Percentiles rank a stretch among this genome's conserved stretches.
Conservation (phyloP, 2,329 filamentous ascomycete genomes). For the Cytospora mali region DNA sequence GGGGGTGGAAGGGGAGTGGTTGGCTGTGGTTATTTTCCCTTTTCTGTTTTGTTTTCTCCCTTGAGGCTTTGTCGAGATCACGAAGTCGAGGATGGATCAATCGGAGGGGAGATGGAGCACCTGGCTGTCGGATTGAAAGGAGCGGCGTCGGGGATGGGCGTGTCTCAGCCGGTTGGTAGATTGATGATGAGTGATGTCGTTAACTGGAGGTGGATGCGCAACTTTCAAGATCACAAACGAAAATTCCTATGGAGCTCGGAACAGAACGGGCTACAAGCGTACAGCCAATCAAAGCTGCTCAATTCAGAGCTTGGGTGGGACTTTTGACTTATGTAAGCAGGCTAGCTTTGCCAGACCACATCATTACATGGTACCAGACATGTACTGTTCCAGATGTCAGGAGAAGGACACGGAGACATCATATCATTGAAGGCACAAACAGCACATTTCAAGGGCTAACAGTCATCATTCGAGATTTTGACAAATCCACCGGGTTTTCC, state of each 20-base stretch:
- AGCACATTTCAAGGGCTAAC: neutral
- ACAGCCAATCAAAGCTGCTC: constrained; percentile 20
- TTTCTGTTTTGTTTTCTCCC: neutral
- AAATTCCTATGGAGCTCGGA: constrained; percentile 29
- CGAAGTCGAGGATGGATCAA: constrained; percentile 2
- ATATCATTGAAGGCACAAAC: neutral
- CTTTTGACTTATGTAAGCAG: constrained; percentile 9
- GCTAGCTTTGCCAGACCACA: neutral
- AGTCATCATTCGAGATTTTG: constrained; percentile 3
- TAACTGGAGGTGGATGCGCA: constrained; percentile 19
- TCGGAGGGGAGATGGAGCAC: constrained; percentile 9
- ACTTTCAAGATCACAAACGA: constrained; percentile 20
- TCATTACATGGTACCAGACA: neutral
- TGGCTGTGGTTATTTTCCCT: neutral
- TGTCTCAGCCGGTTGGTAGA: constrained; percentile 8
- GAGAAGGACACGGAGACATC: no score
- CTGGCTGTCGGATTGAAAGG: constrained; percentile 16
- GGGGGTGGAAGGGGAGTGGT: neutral
- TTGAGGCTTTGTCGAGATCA: neutral
- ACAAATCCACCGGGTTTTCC: neutral
- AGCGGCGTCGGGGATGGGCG: constrained; percentile 7
- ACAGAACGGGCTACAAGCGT: constrained; percentile 24
- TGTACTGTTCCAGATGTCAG: no score
- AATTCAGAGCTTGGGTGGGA: constrained; percentile 24
- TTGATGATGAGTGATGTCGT: constrained; percentile 11